Percentiles rank a stretch among this genome's conserved stretches.
Conservation (phyloP, 108 stramenopile genomes). For the Schizochytrium sp. region DNA sequence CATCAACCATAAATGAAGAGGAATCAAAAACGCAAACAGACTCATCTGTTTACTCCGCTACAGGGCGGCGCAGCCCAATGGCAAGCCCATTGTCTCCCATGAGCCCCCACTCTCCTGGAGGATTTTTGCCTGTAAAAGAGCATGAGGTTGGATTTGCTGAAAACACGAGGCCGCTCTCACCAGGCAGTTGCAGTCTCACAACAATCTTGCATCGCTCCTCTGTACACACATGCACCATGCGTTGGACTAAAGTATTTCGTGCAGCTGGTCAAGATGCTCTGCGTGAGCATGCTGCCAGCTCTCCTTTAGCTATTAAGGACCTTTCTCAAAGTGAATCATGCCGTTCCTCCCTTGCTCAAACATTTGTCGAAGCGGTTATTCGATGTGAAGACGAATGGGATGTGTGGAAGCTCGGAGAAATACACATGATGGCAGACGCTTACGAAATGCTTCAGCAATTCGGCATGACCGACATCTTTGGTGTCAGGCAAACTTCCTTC, state of each 20-base stretch:
- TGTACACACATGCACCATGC: neutral
- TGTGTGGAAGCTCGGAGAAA: constrained; percentile 30
- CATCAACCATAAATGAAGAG: too few species aligned
- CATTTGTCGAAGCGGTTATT: neutral
- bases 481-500: constrained; percentile 6
- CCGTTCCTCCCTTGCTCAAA: too few species aligned
- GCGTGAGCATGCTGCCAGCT: neutral
- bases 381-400: constrained; percentile 44
- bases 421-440: constrained; percentile 61
- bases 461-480: neutral
- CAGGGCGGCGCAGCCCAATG: too few species aligned
- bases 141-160: too few species aligned
- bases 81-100: too few species aligned
- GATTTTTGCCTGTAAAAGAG: too few species aligned
- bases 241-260: neutral
- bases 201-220: neutral
- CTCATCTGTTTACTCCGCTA: too few species aligned
- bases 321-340: neutral
- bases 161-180: too few species aligned
- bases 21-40: too few species aligned
- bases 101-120: too few species aligned
- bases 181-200: neutral
- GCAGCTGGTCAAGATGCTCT: neutral
- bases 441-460: constrained; percentile 12
- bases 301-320: neutral